Evolutionary conservation across 352 stramenopile species (phyloP), one percentile per base, ranked within the genome.

Genomic region (Poterioochromonas sp.): DNA sequence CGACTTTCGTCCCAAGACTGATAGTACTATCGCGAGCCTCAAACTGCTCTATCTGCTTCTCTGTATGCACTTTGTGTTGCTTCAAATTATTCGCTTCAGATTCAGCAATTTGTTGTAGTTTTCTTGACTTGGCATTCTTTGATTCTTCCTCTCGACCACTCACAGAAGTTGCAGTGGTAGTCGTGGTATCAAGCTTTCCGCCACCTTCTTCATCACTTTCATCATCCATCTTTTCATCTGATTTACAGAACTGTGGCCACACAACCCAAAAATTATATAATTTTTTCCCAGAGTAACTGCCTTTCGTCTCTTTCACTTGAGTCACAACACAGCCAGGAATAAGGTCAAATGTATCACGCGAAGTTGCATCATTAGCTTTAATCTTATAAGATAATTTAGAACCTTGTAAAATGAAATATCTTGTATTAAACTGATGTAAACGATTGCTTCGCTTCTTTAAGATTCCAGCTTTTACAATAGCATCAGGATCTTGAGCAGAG

Each of bases 201-300:
- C 11, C 40, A 2, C 37, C 29, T 44, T 74, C 40, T 58, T 29
- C 18, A 40, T 74, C 40, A 54, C 15, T 11, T 11, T 74, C 65
- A 15, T 2, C 8, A 20, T 78, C 29, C 32, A 2, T 62, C 32
- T 69, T 69, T 76, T 76, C 51, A 11, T 69, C 54, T n/a, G n/a
- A n/a, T n/a, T n/a, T n/a, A n/a, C n/a, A n/a, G n/a, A n/a, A n/a
- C 5, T 68, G 32, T 34, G 71, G 71, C 71, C 71, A 78, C 2
- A 78, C 71, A 22, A 78, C 32, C 71, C 71, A 78, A 69, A 78
- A 78, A 34, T 2, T 68, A 68, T 69, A 78, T 32, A 78, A 39
- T 51, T 68, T 63, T 12, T 34, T 49, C 32, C 71, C 54, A 22
- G 3, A 39, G 0, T 39, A 3, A 58, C 2, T 68, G 20, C 35